Base-by-base conservation (phyloP, 495 filamentous ascomycete species). In the Neohortaea acidophila region DNA sequence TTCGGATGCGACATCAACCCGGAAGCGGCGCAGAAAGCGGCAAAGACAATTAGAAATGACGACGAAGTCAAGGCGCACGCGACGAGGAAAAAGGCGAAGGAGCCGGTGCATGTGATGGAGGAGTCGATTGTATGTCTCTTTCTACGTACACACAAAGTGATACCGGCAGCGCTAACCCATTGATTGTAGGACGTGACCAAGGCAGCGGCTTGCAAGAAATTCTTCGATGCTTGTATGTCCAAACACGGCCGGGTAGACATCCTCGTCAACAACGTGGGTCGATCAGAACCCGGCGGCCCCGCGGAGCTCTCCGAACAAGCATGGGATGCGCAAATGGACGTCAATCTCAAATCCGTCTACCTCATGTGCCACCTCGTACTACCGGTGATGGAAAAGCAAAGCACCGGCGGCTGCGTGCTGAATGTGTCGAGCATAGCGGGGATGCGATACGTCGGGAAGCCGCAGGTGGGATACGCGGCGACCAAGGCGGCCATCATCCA, bases 271-370 rank as follows among this genome's bases (percentile, higher is more conserved):
- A 72, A 70, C 40, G 68, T 72, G 0, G 70, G 68, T 4, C 43
- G 50, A 14, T 61, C 53, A 13, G 60, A 70, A 44, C 62, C 67
- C 0, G 69, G 68, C 0, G 60, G 61, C 33, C 66, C 69, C 1
- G 66, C 61, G 6, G 53, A 55, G 12, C 63, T 71, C 59, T 13
- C 21, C 0, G 67, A 69, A 39, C 58, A 64, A 9, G 44, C 59
- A 0, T 72, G 65, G 66, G 60, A 71, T 46, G 28, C 38, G 13
- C 68, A 71, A 48, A 54, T 65, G 8, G 60, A 67, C 29, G 42
- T 70, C 18, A 72, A 72, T 33, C 51, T 72, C 17, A 70, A 72
- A 38, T 65, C 59, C 27, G 56, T 71, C 0, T 74, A 69, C 42
- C 51, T 68, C 33, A 61, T 57, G 8, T 57, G 51, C 25, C 65